Evolutionary conservation across 192 early-diverging fungal genomes (phyloP).

Genomic region (Jimgerdemannia flammicorona): DNA sequence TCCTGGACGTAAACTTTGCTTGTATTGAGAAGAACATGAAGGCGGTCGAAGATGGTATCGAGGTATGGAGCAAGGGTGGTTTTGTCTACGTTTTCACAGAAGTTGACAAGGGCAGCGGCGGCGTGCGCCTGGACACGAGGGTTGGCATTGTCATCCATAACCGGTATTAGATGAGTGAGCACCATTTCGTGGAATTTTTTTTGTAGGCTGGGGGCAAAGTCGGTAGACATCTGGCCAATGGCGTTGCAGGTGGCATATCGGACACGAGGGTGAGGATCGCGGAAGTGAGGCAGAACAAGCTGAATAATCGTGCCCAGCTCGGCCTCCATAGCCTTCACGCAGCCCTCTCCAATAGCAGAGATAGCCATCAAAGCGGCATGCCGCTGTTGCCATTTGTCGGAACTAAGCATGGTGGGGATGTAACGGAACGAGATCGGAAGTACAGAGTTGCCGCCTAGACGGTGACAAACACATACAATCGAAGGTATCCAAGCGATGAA

Average conservation of each 20-base stretch:
- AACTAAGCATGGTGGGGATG: conserved; percentile 86
- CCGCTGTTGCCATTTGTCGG: conserved; percentile 82
- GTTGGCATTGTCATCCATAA: conserved; percentile 73
- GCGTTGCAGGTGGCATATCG: conserved; percentile 96
- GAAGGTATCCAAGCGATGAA: no score
- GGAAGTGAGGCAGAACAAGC: conserved; percentile 75
- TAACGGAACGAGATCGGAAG: conserved; percentile 83
- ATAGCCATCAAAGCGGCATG: conserved; percentile 94
- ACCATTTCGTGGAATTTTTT: conserved; percentile 69
- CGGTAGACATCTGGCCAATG: conserved; percentile 96
- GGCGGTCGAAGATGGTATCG: conserved; percentile 83
- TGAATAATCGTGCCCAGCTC: conserved; percentile 83
- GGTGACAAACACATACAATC: neutral
- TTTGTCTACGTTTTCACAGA: conserved; percentile 87
- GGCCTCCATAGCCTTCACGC: conserved; percentile 87
- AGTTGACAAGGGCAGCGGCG: conserved; percentile 97
- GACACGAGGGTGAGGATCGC: conserved; percentile 92
- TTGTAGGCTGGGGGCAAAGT: conserved; percentile 83
- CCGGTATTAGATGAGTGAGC: conserved; percentile 75
- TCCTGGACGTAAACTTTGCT: conserved; percentile 94
- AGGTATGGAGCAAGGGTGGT: conserved; percentile 83
- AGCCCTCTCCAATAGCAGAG: conserved; percentile 97
- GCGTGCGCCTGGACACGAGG: conserved; percentile 95
- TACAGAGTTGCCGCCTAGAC: conserved; percentile 77
- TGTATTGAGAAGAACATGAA: conserved; percentile 81